Percentiles rank a stretch among this genome's conserved stretches.
These are phyloP conservation scores for Boechera stricta DNA, from an alignment of 345 rosid species.

Conservation along the genomic window DNA sequence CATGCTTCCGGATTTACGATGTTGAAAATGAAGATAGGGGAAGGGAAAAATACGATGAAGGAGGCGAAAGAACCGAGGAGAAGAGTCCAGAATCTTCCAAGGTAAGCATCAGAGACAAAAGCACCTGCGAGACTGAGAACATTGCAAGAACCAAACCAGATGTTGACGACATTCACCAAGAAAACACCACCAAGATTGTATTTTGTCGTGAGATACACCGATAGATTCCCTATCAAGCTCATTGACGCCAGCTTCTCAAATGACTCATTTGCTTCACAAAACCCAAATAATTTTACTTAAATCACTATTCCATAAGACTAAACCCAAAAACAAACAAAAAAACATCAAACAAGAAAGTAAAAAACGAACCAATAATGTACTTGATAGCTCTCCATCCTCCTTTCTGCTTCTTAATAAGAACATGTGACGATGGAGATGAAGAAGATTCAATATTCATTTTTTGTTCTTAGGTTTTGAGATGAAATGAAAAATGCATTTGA, in stretches of 20 bases:
- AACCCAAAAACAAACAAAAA: not conserved
- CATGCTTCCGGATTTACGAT: not conserved
- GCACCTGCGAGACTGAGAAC: constrained; percentile 67
- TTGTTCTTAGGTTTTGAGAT: not conserved
- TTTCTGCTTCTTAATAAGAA: constrained; percentile 11
- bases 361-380: constrained; percentile 49
- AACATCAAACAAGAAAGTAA: not conserved
- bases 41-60: constrained; percentile 50
- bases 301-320: not conserved
- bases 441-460: constrained; percentile 38
- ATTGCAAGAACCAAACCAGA: constrained; percentile 71
- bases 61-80: constrained; percentile 60
- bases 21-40: constrained; percentile 1
- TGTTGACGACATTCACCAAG: constrained; percentile 58
- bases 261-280: constrained; percentile 61
- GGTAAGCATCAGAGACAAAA: constrained; percentile 62
- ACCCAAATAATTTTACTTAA: not conserved
- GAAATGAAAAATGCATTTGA: constrained; percentile 16
- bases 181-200: constrained; percentile 66
- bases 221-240: constrained; percentile 62
- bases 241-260: constrained; percentile 81
- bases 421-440: constrained; percentile 19
- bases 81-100: constrained; percentile 67
- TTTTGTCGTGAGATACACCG: constrained; percentile 55
- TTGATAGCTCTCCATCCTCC: constrained; percentile 62